Conservation (phyloP, 345 rosid species). For the Lumnitzera littorea region DNA sequence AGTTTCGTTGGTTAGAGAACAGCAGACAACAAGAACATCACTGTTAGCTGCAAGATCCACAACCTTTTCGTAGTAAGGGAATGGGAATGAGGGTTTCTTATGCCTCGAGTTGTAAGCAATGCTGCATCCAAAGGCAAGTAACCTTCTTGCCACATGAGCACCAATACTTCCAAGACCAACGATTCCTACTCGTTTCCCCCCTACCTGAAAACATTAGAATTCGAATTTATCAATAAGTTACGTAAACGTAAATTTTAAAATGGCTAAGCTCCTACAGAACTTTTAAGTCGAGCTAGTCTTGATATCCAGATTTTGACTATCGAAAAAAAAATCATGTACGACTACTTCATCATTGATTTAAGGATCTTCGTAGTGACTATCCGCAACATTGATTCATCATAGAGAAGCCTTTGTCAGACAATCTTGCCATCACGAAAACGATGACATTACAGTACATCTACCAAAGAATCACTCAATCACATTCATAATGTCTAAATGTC, state of each 20-base stretch:
- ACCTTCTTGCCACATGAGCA: slow-evolving; percentile 30
- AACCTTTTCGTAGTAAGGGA: slow-evolving; percentile 23
- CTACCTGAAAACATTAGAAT: slow-evolving; percentile 20
- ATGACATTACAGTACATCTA: no score
- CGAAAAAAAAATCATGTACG: background rate
- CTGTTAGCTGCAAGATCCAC: slow-evolving; percentile 33
- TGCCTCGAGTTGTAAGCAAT: slow-evolving; percentile 35
- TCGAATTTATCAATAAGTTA: background rate
- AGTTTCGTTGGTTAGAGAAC: slow-evolving; percentile 37
- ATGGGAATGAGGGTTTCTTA: slow-evolving; percentile 19
- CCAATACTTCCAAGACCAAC: slow-evolving; percentile 49
- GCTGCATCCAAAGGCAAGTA: slow-evolving; percentile 32
- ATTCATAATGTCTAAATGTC: no score
- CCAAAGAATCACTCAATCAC: no score
- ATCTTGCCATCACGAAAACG: no score
- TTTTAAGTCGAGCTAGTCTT: background rate
- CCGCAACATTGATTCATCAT: no score
- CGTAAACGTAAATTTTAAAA: background rate
- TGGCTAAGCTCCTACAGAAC: background rate
- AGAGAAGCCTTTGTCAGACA: no score
- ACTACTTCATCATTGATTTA: no score
- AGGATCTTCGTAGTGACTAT: no score
- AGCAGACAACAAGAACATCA: slow-evolving; percentile 40
- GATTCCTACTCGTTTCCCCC: slow-evolving; percentile 42
- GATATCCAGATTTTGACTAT: background rate